Base-by-base conservation (phyloP, 768 basidiomycete species). In the Coprinellus micaceus region DNA sequence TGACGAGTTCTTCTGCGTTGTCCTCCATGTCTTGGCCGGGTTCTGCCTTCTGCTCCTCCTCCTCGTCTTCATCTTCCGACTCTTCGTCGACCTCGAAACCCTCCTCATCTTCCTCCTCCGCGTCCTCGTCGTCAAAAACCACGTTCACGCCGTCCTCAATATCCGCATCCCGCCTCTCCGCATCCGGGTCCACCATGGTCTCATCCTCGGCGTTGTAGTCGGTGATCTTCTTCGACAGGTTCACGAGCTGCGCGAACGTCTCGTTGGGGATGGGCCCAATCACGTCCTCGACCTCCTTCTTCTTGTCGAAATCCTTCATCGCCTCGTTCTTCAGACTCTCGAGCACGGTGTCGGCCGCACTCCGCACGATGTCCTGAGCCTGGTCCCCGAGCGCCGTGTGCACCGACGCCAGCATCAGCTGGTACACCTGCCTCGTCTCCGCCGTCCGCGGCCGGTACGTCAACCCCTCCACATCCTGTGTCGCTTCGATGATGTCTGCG, bases 81-180 rank as follows among this genome's bases (percentile, higher is more conserved):
- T 89, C 91, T 0, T 94, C 90, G 10, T 82, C 79, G 52, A 98
- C 82, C 68, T 97, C 95, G 61, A 79, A 98, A 0, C 86, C 89
- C 61, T 91, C 91, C 0, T 91, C 92, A 19, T 95, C 92, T 2
- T 95, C 94, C 3, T 91, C 93, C 22, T 97, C 94, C 64, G 93
- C 86, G 61, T 97, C 96, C 57, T 98, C 97, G 66, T 98, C 96
- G 61, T 98, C 95, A 57, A 98, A 98, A 4, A 98, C 88, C 1
- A 99, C 96, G n/a, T 96, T 95, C 43, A 91, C 85, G 63, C 96
- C 94, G 57, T 94, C 94, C 61, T 98, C 96, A 63, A 98, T 94
- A 70, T 89, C 93, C 2, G 85, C 91, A 56, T 91, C 91, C 69
- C 88, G 86, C 46, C 81, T 77, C 67, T 91, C 93, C 71, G 80